Evolutionary conservation across 2,329 filamentous ascomycete species (phyloP).

Genomic region (Ceratocystis destructans): DNA sequence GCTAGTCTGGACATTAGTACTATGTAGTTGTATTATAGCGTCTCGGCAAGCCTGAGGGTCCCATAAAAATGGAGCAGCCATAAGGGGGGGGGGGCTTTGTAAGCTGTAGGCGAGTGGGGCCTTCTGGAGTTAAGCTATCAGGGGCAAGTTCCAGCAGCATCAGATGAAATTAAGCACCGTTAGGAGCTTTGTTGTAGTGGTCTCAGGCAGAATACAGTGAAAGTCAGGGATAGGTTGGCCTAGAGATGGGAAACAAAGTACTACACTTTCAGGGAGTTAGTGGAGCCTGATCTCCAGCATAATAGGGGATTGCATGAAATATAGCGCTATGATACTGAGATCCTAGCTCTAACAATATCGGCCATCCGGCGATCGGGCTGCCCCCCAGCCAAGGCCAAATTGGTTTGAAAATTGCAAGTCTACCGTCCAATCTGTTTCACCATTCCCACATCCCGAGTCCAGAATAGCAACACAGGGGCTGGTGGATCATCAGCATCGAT

Average conservation of each 20-base stretch:
- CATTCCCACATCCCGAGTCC: not conserved
- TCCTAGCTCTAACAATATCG: not conserved
- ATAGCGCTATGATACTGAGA: not conserved
- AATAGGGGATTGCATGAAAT: not conserved
- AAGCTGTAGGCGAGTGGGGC: not conserved
- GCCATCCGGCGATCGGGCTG: not conserved
- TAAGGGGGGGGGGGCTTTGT: too few species aligned
- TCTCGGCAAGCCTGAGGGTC: not conserved
- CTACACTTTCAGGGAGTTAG: too few species aligned
- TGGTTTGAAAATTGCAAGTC: not conserved
- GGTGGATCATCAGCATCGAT: not conserved
- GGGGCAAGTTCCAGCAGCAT: not conserved
- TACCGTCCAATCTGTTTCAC: slow-evolving; percentile 2
- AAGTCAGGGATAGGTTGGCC: not conserved
- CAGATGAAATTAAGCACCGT: slow-evolving; percentile 4
- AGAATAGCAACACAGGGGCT: not conserved
- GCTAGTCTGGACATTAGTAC: not conserved
- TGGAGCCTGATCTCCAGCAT: too few species aligned
- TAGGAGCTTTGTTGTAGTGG: not conserved
- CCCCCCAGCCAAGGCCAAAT: not conserved
- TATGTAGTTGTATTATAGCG: not conserved
- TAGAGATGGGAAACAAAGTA: not conserved
- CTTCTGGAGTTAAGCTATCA: not conserved
- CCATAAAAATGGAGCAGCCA: too few species aligned
- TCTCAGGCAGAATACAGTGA: not conserved